Percentiles rank a stretch among this genome's conserved stretches.
Evolutionary conservation across 2,329 filamentous ascomycete genomes (phyloP).

Genomic region (Diaporthe batatas): DNA sequence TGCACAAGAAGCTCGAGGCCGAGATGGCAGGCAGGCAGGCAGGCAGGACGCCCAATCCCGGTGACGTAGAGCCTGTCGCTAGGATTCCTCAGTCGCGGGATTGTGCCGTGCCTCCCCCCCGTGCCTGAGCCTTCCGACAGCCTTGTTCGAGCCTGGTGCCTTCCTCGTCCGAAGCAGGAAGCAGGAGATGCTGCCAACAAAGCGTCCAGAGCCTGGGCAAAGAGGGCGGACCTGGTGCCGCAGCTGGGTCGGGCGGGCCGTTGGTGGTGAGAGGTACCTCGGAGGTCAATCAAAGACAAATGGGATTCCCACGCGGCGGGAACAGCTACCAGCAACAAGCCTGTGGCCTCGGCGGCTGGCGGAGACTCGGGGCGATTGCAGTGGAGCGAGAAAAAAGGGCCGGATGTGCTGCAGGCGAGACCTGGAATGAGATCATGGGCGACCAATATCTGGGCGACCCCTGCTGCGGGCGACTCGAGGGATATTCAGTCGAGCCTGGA

Average conservation of each 20-base stretch:
- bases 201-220: not conserved
- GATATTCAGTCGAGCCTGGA: constrained; percentile 10
- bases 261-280: constrained; percentile 32
- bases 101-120: constrained; percentile 7
- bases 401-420: constrained; percentile 41
- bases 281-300: constrained; percentile 17
- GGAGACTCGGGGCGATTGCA: constrained; percentile 38
- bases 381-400: constrained; percentile 43
- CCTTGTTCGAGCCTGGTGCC: not conserved
- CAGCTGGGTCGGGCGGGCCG: constrained; percentile 16
- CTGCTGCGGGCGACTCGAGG: constrained; percentile 31
- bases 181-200: not conserved
- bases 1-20: constrained; percentile 51
- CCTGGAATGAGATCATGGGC: constrained; percentile 41
- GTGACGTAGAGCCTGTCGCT: constrained; percentile 30
- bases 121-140: constrained; percentile 2
- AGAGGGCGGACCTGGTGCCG: not conserved
- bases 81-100: constrained; percentile 26
- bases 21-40: constrained; percentile 6
- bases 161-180: constrained; percentile 9
- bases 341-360: constrained; percentile 39
- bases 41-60: constrained; percentile 28
- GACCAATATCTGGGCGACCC: constrained; percentile 36
- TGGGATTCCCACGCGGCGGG: constrained; percentile 1
- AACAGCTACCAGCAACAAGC: constrained; percentile 39